These are phyloP conservation scores for Tulasnella sp. DNA, from an alignment of 768 basidiomycete genomes.

Conservation along the genomic window DNA sequence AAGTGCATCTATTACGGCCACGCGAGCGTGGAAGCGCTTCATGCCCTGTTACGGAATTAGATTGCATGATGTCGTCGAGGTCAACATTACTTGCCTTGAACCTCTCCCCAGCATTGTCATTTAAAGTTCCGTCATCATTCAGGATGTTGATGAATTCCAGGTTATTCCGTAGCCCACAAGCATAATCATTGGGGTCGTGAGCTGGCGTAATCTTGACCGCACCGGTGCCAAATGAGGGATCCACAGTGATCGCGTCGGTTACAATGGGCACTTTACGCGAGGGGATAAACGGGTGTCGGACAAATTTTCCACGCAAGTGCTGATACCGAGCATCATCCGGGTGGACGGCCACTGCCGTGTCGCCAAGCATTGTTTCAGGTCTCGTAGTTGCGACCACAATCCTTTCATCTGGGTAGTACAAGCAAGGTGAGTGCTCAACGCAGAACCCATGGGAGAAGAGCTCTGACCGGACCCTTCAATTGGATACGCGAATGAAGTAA, in stretches of 20 bases:
- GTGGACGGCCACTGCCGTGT: slow-evolving; percentile 94
- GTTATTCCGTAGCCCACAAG: slow-evolving; percentile 76
- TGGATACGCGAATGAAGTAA: slow-evolving; percentile 91
- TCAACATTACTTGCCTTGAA: slow-evolving; percentile 41
- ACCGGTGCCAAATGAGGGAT: slow-evolving; percentile 94
- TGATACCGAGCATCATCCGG: slow-evolving; percentile 85
- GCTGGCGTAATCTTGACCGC: slow-evolving; percentile 99
- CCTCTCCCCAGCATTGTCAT: slow-evolving; percentile 68
- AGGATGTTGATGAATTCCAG: slow-evolving; percentile 88
- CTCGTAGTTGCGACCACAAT: slow-evolving; percentile 94
- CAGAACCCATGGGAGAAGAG: background rate
- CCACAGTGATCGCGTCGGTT: slow-evolving; percentile 68
- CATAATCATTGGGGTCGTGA: slow-evolving; percentile 95
- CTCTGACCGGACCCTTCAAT: slow-evolving; percentile 68
- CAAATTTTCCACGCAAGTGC: slow-evolving; percentile 93
- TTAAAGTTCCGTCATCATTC: slow-evolving; percentile 94
- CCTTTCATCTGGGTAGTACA: slow-evolving; percentile 50
- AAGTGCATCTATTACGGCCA: slow-evolving; percentile 66
- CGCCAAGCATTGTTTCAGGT: slow-evolving; percentile 97
- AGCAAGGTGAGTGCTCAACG: background rate
- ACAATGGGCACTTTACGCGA: slow-evolving; percentile 78
- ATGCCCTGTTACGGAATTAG: slow-evolving; percentile 49
- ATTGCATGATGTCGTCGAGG: background rate
- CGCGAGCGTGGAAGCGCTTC: slow-evolving; percentile 91
- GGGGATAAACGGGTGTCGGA: slow-evolving; percentile 71